phyloP scores from a whole-genome alignment of 495 filamentous ascomycete genomes.

The Daldinia decipiens region DNA sequence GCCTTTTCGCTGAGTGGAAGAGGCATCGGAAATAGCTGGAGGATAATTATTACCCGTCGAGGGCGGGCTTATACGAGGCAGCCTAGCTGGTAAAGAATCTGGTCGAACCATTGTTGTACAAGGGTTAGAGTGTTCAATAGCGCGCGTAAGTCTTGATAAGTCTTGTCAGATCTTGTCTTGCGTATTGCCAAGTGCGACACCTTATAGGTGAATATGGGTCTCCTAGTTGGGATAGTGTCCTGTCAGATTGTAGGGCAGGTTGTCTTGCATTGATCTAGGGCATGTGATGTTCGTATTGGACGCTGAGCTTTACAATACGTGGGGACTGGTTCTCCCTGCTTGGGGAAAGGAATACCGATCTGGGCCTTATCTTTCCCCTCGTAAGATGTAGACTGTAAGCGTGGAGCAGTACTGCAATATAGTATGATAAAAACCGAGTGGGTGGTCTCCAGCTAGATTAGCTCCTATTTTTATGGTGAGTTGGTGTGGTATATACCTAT shows the following conservation, averaged over 20 bases:
- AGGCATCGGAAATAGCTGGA: conserved; percentile 27
- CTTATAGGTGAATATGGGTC: conserved; percentile 22
- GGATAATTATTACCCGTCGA: conserved; percentile 16
- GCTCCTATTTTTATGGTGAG: conserved; percentile 22
- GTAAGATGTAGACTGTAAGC: conserved; percentile 16
- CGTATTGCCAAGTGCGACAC: conserved; percentile 24
- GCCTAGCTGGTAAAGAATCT: conserved; percentile 34
- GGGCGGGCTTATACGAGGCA: conserved; percentile 36
- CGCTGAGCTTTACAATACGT: conserved; percentile 27
- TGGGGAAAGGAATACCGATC: conserved; percentile 30
- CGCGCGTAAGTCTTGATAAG: neutral
- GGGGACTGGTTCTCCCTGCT: conserved; percentile 22
- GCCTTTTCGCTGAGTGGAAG: conserved; percentile 56
- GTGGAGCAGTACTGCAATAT: conserved; percentile 16
- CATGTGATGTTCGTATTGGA: conserved; percentile 37
- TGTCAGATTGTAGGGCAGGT: conserved; percentile 21
- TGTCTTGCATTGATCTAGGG: conserved; percentile 37
- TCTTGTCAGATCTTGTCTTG: conserved; percentile 21
- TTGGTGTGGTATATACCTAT: neutral
- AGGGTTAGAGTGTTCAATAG: conserved; percentile 26
- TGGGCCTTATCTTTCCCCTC: conserved; percentile 26
- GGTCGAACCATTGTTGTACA: conserved; percentile 37
- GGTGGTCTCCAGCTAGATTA: conserved; percentile 22
- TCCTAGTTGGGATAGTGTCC: conserved; percentile 22
- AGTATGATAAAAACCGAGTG: conserved; percentile 30